Evolutionary conservation across 2,329 filamentous ascomycete species (phyloP).

Genomic region (Fusarium brachygibbosum): DNA sequence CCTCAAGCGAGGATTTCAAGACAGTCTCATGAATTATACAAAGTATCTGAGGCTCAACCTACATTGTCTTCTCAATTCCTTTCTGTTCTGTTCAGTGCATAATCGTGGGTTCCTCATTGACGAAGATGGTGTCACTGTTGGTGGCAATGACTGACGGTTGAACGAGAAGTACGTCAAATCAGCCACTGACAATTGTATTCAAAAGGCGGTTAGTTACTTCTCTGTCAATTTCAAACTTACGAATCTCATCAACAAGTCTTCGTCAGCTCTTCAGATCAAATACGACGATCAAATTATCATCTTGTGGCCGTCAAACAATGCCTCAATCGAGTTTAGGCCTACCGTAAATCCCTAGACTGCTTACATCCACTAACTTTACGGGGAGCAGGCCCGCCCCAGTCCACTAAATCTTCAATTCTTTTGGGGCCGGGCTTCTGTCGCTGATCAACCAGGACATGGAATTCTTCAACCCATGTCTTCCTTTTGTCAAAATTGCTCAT

Average conservation of each 20-base stretch:
- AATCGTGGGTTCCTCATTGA: neutral
- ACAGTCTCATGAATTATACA: neutral
- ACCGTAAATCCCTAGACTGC: constrained; percentile 2
- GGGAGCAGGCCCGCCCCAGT: constrained; percentile 2
- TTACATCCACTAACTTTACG: constrained; percentile 19
- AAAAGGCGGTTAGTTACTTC: neutral
- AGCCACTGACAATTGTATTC: neutral
- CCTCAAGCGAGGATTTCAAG: too few species aligned
- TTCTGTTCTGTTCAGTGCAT: neutral
- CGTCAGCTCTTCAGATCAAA: neutral
- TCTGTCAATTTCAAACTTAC: neutral
- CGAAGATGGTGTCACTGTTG: neutral
- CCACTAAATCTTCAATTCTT: constrained; percentile 10
- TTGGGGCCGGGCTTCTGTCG: neutral
- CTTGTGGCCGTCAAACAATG: constrained; percentile 5
- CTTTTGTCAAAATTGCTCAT: neutral
- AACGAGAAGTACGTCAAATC: neutral
- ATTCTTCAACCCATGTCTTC: neutral
- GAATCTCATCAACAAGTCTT: neutral
- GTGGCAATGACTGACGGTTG: neutral
- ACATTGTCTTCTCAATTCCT: neutral
- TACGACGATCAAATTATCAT: neutral
- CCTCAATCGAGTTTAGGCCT: constrained; percentile 29
- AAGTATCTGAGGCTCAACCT: too few species aligned
- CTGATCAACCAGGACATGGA: neutral